Conservation (phyloP, 257 asterid genomes). For the Avicennia marina region DNA sequence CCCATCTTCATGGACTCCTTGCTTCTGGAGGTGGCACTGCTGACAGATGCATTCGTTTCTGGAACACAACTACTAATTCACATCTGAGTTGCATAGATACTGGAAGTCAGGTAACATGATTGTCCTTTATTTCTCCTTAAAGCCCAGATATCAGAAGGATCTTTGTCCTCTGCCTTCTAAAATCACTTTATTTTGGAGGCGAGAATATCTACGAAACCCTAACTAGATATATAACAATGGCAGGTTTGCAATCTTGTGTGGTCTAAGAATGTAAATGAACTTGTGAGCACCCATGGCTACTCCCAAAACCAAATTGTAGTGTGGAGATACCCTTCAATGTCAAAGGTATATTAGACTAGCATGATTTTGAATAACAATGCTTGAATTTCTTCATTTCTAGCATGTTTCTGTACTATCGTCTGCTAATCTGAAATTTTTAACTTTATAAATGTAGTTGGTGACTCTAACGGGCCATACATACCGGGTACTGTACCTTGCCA, state of each 20-base stretch:
- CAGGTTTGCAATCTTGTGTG: constrained; percentile 98
- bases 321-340: constrained; percentile 92
- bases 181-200: background rate
- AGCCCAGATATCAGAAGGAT: background rate
- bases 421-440: background rate
- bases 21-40: constrained; percentile 99
- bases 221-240: constrained; percentile 18
- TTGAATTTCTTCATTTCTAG: background rate
- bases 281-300: constrained; percentile 94
- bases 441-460: constrained; percentile 62
- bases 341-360: constrained; percentile 52
- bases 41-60: constrained; percentile 89
- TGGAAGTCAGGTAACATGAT: constrained; percentile 80
- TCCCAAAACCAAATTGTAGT: constrained; percentile 90
- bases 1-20: constrained; percentile 92
- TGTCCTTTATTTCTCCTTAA: background rate
- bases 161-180: background rate
- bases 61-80: constrained; percentile 88
- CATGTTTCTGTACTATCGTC: background rate
- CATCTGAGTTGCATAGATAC: constrained; percentile 88
- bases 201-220: constrained; percentile 3
- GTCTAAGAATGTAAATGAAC: constrained; percentile 97
- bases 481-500: constrained; percentile 88
- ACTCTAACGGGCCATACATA: constrained; percentile 91
- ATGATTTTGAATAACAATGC: background rate